phyloP scores from a whole-genome alignment of 305 asterid genomes.

The Caryopteris hybrid region DNA sequence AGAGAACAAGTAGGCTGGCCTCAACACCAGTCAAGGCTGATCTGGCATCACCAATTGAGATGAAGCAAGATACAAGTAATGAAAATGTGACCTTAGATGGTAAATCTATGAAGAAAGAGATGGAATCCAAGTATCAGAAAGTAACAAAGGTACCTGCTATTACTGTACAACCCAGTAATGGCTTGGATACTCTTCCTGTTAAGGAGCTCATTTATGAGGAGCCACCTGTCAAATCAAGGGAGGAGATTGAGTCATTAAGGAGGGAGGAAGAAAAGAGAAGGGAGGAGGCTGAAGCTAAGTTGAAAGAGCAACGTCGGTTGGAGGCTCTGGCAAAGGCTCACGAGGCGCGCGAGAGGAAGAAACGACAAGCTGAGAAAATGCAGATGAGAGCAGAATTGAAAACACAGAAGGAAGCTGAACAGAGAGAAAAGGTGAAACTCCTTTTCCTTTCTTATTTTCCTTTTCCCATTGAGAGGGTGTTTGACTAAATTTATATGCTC shows the following conservation, averaged over 20 bases:
- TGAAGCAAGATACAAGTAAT: constrained; percentile 26
- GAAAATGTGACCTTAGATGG: constrained; percentile 22
- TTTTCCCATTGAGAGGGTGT: neutral
- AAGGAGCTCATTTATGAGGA: constrained; percentile 19
- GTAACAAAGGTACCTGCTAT: constrained; percentile 21
- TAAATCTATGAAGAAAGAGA: constrained; percentile 15
- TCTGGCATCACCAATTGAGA: constrained; percentile 32
- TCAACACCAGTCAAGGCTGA: constrained; percentile 26
- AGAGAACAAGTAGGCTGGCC: constrained; percentile 33
- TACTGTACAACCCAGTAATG: constrained; percentile 22
- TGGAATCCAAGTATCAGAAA: constrained; percentile 27
- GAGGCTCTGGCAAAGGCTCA: constrained; percentile 76
- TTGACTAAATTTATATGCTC: too few species aligned
- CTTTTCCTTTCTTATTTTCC: neutral
- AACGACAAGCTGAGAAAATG: constrained; percentile 67
- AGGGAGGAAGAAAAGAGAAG: constrained; percentile 53
- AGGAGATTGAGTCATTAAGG: constrained; percentile 54
- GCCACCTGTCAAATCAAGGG: constrained; percentile 39
- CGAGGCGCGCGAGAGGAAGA: constrained; percentile 90
- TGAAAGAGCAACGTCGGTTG: constrained; percentile 69
- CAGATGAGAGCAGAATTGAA: constrained; percentile 65
- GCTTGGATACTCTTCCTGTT: constrained; percentile 28
- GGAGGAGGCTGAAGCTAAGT: constrained; percentile 46
- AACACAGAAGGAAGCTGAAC: constrained; percentile 84
- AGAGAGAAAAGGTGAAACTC: constrained; percentile 70